Conservation (phyloP, 2,329 filamentous ascomycete species). For the Phyllosticta ampelicida region DNA sequence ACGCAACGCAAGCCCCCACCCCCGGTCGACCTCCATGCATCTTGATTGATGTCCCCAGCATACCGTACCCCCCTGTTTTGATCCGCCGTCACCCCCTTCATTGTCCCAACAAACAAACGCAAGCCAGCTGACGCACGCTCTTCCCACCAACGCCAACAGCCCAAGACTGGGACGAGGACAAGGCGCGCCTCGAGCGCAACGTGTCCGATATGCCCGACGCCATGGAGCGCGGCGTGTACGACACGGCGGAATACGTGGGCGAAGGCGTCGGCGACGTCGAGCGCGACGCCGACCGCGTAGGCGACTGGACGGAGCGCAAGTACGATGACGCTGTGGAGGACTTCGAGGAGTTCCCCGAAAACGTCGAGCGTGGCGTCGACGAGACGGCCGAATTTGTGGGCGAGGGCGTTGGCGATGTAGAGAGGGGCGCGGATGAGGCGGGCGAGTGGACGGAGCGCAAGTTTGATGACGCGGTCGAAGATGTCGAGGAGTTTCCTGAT, state of each 20-base stretch:
- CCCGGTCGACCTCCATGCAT: too few species aligned
- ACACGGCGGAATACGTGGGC: conserved; percentile 29
- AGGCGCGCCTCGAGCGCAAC: conserved; percentile 19
- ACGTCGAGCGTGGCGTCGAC: conserved; percentile 15
- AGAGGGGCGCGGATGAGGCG: conserved; percentile 18
- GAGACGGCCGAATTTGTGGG: conserved; percentile 27
- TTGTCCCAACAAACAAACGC: not conserved
- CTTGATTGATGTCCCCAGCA: too few species aligned
- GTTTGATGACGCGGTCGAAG: conserved; percentile 15
- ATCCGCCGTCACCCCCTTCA: not conserved
- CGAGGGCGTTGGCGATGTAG: conserved; percentile 32
- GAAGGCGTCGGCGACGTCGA: conserved; percentile 34
- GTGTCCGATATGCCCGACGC: not conserved
- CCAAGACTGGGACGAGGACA: conserved; percentile 24
- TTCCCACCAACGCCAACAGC: conserved; percentile 17
- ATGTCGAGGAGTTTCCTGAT: conserved; percentile 27
- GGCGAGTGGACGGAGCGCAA: conserved; percentile 14
- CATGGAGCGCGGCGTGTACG: conserved; percentile 22
- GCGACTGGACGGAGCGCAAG: conserved; percentile 12
- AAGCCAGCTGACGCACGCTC: not conserved
- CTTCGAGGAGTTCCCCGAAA: conserved; percentile 22
- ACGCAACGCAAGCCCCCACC: not conserved
- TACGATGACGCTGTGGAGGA: conserved; percentile 17
- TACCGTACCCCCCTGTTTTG: not conserved
- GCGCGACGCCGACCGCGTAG: conserved; percentile 15